phyloP scores from a whole-genome alignment of 805 yeast species.

The Zygotorulaspora sp. region DNA sequence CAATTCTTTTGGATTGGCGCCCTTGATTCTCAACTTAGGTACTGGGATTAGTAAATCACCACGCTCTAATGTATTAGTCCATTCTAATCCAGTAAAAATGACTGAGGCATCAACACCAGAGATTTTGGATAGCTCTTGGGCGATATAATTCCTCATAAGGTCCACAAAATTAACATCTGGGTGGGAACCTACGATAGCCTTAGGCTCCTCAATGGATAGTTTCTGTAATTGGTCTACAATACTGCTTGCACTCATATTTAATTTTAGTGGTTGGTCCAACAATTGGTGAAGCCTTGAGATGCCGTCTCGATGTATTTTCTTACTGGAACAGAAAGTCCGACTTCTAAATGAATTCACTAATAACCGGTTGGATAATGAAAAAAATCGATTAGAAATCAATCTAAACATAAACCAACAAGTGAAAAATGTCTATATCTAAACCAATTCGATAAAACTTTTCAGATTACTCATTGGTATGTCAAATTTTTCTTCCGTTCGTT shows the following conservation, averaged over 20 bases:
- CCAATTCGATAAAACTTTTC: no score
- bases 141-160: slow-evolving; percentile 81
- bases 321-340: neutral
- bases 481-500: no score
- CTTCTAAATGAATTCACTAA: neutral
- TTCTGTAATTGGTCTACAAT: slow-evolving; percentile 34
- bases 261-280: neutral
- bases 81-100: slow-evolving; percentile 81
- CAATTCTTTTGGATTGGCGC: slow-evolving; percentile 68
- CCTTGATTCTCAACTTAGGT: slow-evolving; percentile 85
- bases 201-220: slow-evolving; percentile 41
- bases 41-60: slow-evolving; percentile 92
- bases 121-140: slow-evolving; percentile 68
- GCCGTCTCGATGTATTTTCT: neutral
- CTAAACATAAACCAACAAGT: slow-evolving; percentile 2
- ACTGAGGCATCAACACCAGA: slow-evolving; percentile 65
- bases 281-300: neutral
- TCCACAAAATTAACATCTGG: slow-evolving; percentile 83
- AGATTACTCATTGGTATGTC: no score
- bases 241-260: slow-evolving; percentile 7
- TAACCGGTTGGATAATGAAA: neutral
- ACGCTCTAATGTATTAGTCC: slow-evolving; percentile 78
- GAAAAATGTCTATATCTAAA: no score
- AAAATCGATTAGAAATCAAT: neutral
- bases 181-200: slow-evolving; percentile 50